Conservation (phyloP, 148 eudicot species). For the Fagopyrum tataricum region DNA sequence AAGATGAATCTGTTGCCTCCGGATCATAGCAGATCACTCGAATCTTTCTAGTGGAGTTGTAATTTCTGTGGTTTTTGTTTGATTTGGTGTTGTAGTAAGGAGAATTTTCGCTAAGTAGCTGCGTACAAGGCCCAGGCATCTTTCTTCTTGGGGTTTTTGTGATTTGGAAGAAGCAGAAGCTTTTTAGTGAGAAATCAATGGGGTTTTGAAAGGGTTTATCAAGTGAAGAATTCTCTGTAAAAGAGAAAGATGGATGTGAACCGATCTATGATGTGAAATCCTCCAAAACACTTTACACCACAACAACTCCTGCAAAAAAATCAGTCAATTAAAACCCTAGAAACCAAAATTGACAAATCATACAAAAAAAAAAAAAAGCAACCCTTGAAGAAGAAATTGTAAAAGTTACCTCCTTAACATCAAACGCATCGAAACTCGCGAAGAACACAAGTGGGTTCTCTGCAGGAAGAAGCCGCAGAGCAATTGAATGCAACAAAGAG, state of each 20-base stretch:
- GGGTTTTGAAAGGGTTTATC: neutral
- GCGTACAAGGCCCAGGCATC: neutral
- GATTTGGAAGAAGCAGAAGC: neutral
- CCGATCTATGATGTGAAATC: slow-evolving; percentile 13
- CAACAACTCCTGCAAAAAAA: neutral
- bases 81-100: slow-evolving; percentile 11
- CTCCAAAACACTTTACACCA: slow-evolving; percentile 11
- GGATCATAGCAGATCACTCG: slow-evolving; percentile 12
- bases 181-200: neutral
- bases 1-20: slow-evolving; percentile 9
- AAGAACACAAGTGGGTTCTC: neutral
- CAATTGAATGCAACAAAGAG: neutral
- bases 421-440: slow-evolving; percentile 8
- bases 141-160: neutral
- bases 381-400: neutral
- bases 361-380: neutral
- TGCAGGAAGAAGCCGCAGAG: slow-evolving; percentile 4
- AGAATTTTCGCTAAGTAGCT: neutral
- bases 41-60: neutral
- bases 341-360: neutral
- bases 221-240: neutral
- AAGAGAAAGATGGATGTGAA: neutral
- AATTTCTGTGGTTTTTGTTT: neutral
- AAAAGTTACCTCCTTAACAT: neutral
- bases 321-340: neutral